A percentile compares a stretch with the other conserved stretches of the same genome.
Evolutionary conservation across 2,329 filamentous ascomycete genomes (phyloP).

Genomic region (Ophiobolus disseminans): DNA sequence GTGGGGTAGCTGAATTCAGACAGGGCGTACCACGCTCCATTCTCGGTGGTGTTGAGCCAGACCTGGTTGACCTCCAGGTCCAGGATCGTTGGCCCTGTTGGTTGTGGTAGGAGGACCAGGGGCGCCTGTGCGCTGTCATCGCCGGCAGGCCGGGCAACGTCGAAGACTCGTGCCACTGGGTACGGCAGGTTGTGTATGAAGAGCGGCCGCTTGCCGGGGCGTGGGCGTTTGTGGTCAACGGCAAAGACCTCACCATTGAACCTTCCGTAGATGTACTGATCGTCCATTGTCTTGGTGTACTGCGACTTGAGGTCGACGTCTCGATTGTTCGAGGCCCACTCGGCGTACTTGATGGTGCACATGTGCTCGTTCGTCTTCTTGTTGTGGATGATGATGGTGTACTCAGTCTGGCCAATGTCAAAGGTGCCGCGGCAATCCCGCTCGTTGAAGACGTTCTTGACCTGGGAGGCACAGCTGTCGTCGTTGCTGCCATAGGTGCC

Average conservation of each 20-base stretch:
- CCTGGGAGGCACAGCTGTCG: conserved; percentile 74
- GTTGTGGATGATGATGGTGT: conserved; percentile 84
- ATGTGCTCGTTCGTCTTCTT: conserved; percentile 75
- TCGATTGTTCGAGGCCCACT: conserved; percentile 92
- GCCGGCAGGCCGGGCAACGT: conserved; percentile 78
- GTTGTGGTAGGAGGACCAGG: conserved; percentile 86
- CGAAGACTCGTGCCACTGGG: conserved; percentile 87
- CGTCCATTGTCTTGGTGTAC: conserved; percentile 80
- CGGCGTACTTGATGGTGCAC: conserved; percentile 88
- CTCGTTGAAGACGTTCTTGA: conserved; percentile 61
- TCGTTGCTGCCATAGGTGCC: conserved; percentile 70
- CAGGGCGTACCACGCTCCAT: conserved; percentile 93
- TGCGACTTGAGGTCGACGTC: conserved; percentile 87
- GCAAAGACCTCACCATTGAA: conserved; percentile 86
- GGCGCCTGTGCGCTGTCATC: conserved; percentile 72
- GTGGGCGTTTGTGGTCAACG: conserved; percentile 69
- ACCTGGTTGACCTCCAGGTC: conserved; percentile 58
- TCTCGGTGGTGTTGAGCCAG: conserved; percentile 84
- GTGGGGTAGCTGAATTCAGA: conserved; percentile 86
- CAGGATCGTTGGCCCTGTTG: conserved; percentile 65
- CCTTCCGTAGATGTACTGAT: conserved; percentile 85
- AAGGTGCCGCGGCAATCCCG: conserved; percentile 79
- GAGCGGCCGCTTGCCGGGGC: conserved; percentile 34
- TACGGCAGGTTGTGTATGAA: conserved; percentile 69
- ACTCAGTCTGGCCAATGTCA: conserved; percentile 85